phyloP scores from a whole-genome alignment of 202 grass and related monocot species.

The Dendrocalamus latiflorus region DNA sequence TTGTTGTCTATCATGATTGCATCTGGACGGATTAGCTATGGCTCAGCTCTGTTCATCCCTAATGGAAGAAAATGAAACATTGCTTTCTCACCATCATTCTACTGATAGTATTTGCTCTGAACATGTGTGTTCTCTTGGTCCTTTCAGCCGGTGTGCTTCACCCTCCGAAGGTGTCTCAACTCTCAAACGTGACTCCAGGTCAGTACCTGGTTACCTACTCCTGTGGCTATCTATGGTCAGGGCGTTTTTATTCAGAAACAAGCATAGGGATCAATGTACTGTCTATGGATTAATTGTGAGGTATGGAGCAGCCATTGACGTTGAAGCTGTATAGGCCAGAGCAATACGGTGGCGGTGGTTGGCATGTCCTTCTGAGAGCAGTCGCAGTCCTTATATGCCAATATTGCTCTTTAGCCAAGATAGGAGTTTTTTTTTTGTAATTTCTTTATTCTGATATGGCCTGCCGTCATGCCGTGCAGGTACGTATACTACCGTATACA shows the following conservation, averaged over 20 bases:
- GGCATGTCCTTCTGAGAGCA: slow-evolving; percentile 3
- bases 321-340: not conserved
- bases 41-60: not conserved
- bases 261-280: too few relatives aligned
- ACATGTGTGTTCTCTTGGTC: slow-evolving; percentile 31
- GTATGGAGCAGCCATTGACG: not conserved
- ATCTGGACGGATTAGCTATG: not conserved
- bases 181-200: slow-evolving; percentile 46
- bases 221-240: too few relatives aligned
- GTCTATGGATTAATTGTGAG: slow-evolving; percentile 7
- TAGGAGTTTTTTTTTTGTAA: not conserved
- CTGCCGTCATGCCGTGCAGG: not conserved
- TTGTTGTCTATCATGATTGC: slow-evolving; percentile 3
- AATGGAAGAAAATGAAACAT: slow-evolving; percentile 35
- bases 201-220: too few relatives aligned
- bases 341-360: not conserved
- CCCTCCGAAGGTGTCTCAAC: slow-evolving; percentile 44
- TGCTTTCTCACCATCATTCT: slow-evolving; percentile 29
- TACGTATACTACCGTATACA: too few relatives aligned
- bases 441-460: not conserved
- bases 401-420: not conserved
- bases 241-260: too few relatives aligned
- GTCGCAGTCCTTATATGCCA: not conserved
- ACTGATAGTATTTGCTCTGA: not conserved
- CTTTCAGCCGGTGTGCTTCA: slow-evolving; percentile 28